phyloP scores from a whole-genome alignment of 768 basidiomycete species.

The Zangia roseola region DNA sequence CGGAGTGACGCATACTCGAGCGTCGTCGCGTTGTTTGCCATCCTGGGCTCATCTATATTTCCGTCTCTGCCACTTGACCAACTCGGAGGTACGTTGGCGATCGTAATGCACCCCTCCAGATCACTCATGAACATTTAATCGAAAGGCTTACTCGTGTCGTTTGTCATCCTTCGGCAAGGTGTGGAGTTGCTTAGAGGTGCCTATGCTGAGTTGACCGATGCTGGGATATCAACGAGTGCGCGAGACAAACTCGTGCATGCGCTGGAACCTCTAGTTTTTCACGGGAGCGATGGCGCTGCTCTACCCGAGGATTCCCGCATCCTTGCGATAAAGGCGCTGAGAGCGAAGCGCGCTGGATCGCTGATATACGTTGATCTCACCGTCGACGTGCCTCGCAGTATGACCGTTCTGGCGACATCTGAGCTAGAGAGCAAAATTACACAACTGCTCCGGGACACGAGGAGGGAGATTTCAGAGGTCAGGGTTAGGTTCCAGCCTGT shows the following conservation, averaged over 20 bases:
- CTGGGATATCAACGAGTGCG: conserved; percentile 63
- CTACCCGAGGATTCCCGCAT: conserved; percentile 26
- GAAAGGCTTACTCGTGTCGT: conserved; percentile 81
- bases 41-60: conserved; percentile 84
- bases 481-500: conserved; percentile 59
- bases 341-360: conserved; percentile 78
- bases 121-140: conserved; percentile 7
- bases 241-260: conserved; percentile 51
- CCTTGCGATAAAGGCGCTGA: conserved; percentile 51
- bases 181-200: conserved; percentile 63
- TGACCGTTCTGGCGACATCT: conserved; percentile 59
- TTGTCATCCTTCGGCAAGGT: conserved; percentile 83
- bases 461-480: conserved; percentile 73
- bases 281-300: conserved; percentile 19
- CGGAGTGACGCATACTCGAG: conserved; percentile 97
- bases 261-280: conserved; percentile 53
- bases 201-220: conserved; percentile 81
- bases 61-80: conserved; percentile 90
- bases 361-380: conserved; percentile 81
- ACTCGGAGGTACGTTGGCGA: conserved; percentile 66
- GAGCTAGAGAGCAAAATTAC: conserved; percentile 63
- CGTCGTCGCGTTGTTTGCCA: conserved; percentile 86
- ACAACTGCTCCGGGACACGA: conserved; percentile 49
- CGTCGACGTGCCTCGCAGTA: conserved; percentile 59
- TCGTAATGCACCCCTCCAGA: not conserved